Evolutionary conservation across 2,329 filamentous ascomycete species (phyloP).

Genomic region (Pseudopithomyces maydicus): DNA sequence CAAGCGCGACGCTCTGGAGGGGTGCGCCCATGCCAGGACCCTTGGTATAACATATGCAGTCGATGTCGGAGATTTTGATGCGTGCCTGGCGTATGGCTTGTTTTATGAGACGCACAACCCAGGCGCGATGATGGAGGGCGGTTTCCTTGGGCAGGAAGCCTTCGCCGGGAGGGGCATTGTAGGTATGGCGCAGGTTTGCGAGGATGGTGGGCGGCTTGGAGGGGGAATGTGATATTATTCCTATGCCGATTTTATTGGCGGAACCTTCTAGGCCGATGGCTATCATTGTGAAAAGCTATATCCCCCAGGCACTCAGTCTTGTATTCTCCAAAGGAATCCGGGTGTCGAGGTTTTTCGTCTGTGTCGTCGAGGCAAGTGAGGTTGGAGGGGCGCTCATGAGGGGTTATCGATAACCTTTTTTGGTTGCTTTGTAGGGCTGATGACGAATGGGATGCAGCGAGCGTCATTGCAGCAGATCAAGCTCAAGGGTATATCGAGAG

Average conservation of each 20-base stretch:
- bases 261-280: conserved; percentile 84
- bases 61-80: conserved; percentile 63
- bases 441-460: conserved; percentile 3
- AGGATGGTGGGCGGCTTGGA: conserved; percentile 64
- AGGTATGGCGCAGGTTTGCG: conserved; percentile 93
- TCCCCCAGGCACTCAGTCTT: no score
- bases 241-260: conserved; percentile 96
- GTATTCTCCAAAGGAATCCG: background rate
- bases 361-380: background rate
- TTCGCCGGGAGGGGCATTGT: conserved; percentile 85
- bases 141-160: conserved; percentile 98
- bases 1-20: conserved; percentile 82
- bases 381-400: background rate
- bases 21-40: conserved; percentile 97
- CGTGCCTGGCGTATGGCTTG: conserved; percentile 74
- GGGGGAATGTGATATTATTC: conserved; percentile 79
- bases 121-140: conserved; percentile 84
- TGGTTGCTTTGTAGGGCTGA: conserved; percentile 17
- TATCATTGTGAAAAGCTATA: conserved; percentile 67
- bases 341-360: background rate
- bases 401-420: conserved; percentile 23
- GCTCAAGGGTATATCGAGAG: background rate
- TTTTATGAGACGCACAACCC: conserved; percentile 82
- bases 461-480: background rate
- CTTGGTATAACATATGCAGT: conserved; percentile 94